Evolutionary conservation across 176 grass and related monocot species (phyloP).

Genomic region (Tillandsia leiboldiana): DNA sequence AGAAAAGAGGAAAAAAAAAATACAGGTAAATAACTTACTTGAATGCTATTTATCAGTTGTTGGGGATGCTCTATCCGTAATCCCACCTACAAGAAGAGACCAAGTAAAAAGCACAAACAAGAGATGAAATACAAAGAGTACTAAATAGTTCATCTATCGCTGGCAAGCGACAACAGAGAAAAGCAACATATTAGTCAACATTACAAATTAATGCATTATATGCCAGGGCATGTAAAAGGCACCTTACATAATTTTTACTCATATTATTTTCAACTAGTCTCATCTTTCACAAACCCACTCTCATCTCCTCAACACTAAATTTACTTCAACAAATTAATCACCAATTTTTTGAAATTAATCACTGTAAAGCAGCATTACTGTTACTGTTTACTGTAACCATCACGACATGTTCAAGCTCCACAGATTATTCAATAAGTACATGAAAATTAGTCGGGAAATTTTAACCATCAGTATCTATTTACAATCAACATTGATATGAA

Average conservation of each 20-base stretch:
- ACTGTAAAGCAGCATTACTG: too few relatives aligned
- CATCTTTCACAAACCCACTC: too few relatives aligned
- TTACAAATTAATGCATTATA: too few relatives aligned
- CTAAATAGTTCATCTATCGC: constrained; percentile 16
- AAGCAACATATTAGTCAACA: too few relatives aligned
- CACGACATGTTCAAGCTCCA: too few relatives aligned
- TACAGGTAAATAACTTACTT: constrained; percentile 50
- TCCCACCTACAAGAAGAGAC: constrained; percentile 52
- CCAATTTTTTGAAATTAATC: too few relatives aligned
- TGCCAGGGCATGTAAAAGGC: too few relatives aligned
- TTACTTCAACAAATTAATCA: too few relatives aligned
- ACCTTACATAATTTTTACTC: too few relatives aligned
- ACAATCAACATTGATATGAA: neutral
- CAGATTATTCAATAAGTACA: neutral
- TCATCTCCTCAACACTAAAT: too few relatives aligned
- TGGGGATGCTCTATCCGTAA: constrained; percentile 95
- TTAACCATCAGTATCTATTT: neutral
- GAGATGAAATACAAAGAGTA: constrained; percentile 9
- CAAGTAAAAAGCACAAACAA: constrained; percentile 9
- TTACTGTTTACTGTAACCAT: too few relatives aligned
- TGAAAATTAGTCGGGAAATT: neutral
- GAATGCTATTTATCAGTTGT: constrained; percentile 83
- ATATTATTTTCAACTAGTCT: too few relatives aligned
- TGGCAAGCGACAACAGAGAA: neutral
- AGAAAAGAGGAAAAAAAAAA: constrained; percentile 10